A percentile compares a stretch with the other conserved stretches of the same genome.
Conservation (phyloP, 257 asterid species). For the Przewalskia tangutica region DNA sequence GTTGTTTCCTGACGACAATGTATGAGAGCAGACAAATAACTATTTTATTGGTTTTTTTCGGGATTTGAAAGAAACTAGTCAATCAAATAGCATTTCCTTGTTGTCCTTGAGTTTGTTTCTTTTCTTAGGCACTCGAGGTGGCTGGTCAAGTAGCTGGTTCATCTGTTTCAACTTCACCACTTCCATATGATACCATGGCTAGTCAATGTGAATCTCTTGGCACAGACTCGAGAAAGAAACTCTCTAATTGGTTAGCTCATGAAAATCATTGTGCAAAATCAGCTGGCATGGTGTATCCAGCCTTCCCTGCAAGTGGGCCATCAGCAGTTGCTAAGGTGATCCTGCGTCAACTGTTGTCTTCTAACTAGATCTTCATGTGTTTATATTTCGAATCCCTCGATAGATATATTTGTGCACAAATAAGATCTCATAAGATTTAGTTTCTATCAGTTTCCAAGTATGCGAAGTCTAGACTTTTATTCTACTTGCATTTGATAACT, state of each 20-base stretch:
- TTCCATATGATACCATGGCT: constrained; percentile 78
- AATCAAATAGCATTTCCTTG: neutral
- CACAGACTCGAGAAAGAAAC: constrained; percentile 81
- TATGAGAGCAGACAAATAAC: neutral
- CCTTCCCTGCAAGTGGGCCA: constrained; percentile 27
- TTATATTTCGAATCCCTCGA: neutral
- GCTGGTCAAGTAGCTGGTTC: constrained; percentile 99
- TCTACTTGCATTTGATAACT: neutral
- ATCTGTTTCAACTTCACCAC: constrained; percentile 81
- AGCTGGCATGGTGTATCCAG: constrained; percentile 18
- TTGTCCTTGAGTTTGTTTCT: neutral
- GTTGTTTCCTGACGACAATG: too few species aligned
- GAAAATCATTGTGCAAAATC: constrained; percentile 33
- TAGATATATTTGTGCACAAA: neutral
- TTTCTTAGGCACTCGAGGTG: constrained; percentile 85
- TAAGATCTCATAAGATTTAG: neutral
- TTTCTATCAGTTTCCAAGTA: neutral
- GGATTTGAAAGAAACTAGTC: neutral
- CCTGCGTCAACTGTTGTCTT: neutral
- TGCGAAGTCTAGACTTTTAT: neutral
- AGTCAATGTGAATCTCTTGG: constrained; percentile 89
- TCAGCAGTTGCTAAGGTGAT: constrained; percentile 49
- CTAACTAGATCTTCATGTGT: neutral
- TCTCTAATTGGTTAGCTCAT: constrained; percentile 69
- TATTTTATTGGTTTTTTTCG: neutral